These are phyloP conservation scores for Kwoniella sp. DNA, from an alignment of 768 basidiomycete species.

Conservation along the genomic window DNA sequence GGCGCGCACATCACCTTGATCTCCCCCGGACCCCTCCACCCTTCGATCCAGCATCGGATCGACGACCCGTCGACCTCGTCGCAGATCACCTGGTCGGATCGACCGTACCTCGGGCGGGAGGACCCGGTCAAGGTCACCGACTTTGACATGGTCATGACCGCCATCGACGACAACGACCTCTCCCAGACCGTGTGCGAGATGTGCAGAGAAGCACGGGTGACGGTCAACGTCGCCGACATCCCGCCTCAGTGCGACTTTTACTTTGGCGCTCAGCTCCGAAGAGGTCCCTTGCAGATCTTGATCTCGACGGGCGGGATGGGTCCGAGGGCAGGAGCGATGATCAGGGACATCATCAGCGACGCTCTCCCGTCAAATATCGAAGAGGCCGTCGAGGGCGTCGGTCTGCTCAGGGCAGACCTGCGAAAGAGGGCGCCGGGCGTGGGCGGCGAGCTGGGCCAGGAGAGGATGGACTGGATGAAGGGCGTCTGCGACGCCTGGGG, in stretches of 20 bases:
- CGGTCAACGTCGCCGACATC: slow-evolving; percentile 94
- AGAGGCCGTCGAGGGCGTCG: slow-evolving; percentile 72
- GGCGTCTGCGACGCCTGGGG: slow-evolving; percentile 62
- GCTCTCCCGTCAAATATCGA: slow-evolving; percentile 70
- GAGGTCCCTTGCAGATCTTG: slow-evolving; percentile 90
- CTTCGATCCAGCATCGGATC: slow-evolving; percentile 50
- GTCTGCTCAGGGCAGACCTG: slow-evolving; percentile 65
- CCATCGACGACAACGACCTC: slow-evolving; percentile 74
- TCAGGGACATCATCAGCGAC: slow-evolving; percentile 64
- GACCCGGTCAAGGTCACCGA: slow-evolving; percentile 63
- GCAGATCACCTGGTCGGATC: slow-evolving; percentile 66
- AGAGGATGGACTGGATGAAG: slow-evolving; percentile 75
- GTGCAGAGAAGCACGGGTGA: slow-evolving; percentile 66
- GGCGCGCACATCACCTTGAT: slow-evolving; percentile 75
- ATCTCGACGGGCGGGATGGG: slow-evolving; percentile 91
- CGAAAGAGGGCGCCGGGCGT: slow-evolving; percentile 77
- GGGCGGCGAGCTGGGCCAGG: slow-evolving; percentile 68
- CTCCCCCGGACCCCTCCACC: slow-evolving; percentile 66
- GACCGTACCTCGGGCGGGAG: slow-evolving; percentile 56
- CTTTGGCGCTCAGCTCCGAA: slow-evolving; percentile 88
- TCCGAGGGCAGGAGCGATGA: slow-evolving; percentile 81
- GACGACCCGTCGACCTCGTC: slow-evolving; percentile 53
- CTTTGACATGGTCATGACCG: slow-evolving; percentile 81
- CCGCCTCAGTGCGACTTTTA: slow-evolving; percentile 96
- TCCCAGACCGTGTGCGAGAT: slow-evolving; percentile 68